Base-by-base conservation (phyloP, 345 rosid species). In the Lepidium sativum region DNA sequence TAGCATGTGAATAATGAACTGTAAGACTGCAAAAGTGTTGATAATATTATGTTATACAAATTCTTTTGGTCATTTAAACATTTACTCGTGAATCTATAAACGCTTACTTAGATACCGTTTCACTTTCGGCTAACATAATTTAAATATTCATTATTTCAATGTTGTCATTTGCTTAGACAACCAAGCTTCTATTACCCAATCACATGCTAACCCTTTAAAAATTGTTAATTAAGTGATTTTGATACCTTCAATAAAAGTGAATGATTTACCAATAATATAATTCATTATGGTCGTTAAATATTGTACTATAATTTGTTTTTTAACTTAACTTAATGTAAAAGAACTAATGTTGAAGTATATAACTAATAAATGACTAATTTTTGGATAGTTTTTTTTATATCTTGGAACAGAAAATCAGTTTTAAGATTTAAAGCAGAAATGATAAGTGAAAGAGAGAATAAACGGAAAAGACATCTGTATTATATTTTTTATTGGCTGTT, bases 1-100 rank as follows among this genome's bases (percentile, higher is more conserved):
- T 71, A 71, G 54, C 76, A 65, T 72, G 76, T 72, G 76, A 65
- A 65, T 35, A 10, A 58, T 72, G 76, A 65, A 65, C 76, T 72
- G 71, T 52, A 65, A 34, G 49, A 65, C 75, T 55, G 69, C 75
- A 63, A 63, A 63, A 55, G 65, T n/a, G 9, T 37, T 64, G 57
- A 62, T 70, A 31, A 16, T 14, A 40, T 9, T 71, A 71, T 23
- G 54, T 44, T 45, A 48, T 35, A 31, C 1, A 38, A 12, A 18
- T 45, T 40, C n/a, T 54, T 61, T 63, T 45, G 69, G 74, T 70
- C 23, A 12, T n/a, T 50, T 49, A 12, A 32, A 32, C 39, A 57
- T 40, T 57, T 20, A 29, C 42, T 64, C 44, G 38, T 29, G 58
- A 54, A 29, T 48, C 7, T 34, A 58, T 38, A 37, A 56, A 39